Percentiles rank a stretch among this genome's conserved stretches.
Conservation (phyloP, 345 rosid species). For the Firmiana major region DNA sequence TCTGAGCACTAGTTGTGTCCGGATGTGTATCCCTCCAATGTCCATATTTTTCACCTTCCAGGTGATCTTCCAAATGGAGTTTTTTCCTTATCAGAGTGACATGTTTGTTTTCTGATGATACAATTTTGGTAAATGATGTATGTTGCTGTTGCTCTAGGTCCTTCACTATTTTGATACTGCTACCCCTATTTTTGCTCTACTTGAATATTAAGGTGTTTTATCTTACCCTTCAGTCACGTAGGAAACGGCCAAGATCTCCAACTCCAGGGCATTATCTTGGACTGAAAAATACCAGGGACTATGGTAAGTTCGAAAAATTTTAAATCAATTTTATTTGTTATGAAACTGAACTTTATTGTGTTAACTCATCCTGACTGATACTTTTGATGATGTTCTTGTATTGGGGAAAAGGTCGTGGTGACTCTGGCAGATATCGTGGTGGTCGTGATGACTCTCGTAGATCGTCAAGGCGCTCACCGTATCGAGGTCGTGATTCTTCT, state of each 20-base stretch:
- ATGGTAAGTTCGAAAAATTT: conserved; percentile 41
- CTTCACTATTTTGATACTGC: not conserved
- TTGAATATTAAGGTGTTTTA: conserved; percentile 17
- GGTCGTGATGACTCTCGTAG: conserved; percentile 62
- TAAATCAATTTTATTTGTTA: conserved; percentile 2
- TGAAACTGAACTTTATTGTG: not conserved
- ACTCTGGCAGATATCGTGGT: conserved; percentile 44
- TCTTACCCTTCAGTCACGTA: conserved; percentile 69
- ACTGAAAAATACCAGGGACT: conserved; percentile 73
- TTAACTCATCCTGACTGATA: not conserved
- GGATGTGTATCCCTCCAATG: conserved; percentile 18
- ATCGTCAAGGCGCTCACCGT: conserved; percentile 82
- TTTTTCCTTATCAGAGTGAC: not conserved
- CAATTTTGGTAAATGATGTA: conserved; percentile 11
- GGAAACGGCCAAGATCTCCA: conserved; percentile 95
- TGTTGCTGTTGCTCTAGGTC: conserved; percentile 14
- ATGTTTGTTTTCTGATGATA: not conserved
- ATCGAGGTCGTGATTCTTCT: conserved; percentile 60
- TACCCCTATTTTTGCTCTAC: not conserved
- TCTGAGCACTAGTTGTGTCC: conserved; percentile 31
- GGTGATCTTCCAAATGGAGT: not conserved
- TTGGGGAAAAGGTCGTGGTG: conserved; percentile 44
- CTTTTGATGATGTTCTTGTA: not conserved
- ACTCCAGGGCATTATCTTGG: conserved; percentile 99
- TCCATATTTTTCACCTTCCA: conserved; percentile 16